Conservation (phyloP, 1,284 basidiomycete species). For the Trichosporon faecale region DNA sequence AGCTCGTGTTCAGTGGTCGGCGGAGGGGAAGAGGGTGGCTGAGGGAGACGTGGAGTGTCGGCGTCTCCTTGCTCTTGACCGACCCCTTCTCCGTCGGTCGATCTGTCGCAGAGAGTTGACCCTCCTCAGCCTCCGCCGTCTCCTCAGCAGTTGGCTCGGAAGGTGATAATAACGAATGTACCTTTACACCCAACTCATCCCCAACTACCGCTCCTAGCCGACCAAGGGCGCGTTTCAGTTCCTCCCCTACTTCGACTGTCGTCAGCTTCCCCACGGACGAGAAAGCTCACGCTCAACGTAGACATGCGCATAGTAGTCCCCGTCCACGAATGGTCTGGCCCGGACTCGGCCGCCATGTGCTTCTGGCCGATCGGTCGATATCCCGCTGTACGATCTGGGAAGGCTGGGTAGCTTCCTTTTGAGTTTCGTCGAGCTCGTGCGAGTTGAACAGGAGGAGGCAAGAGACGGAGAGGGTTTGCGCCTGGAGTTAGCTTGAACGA, state of each 20-base stretch:
- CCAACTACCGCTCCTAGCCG: background rate
- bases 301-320: slow-evolving; percentile 50
- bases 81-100: background rate
- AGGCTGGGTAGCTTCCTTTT: slow-evolving; percentile 17
- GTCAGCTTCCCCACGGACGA: background rate
- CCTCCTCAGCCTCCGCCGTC: background rate
- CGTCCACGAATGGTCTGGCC: slow-evolving; percentile 46
- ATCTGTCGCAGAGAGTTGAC: background rate
- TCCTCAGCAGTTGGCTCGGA: background rate
- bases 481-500: background rate
- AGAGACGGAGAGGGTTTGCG: background rate
- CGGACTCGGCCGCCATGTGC: slow-evolving; percentile 46
- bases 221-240: slow-evolving; percentile 25
- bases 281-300: slow-evolving; percentile 43
- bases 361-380: slow-evolving; percentile 35
- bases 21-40: slow-evolving; percentile 48
- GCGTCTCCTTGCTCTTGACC: background rate
- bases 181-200: background rate
- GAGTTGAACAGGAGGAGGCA: background rate
- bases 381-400: background rate
- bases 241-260: slow-evolving; percentile 17
- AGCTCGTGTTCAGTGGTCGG: slow-evolving; percentile 8
- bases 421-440: background rate
- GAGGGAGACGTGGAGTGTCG: slow-evolving; percentile 46
- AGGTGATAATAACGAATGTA: background rate